Evolutionary conservation across 2,329 filamentous ascomycete genomes (phyloP).

Genomic region (Fusarium devonianum): DNA sequence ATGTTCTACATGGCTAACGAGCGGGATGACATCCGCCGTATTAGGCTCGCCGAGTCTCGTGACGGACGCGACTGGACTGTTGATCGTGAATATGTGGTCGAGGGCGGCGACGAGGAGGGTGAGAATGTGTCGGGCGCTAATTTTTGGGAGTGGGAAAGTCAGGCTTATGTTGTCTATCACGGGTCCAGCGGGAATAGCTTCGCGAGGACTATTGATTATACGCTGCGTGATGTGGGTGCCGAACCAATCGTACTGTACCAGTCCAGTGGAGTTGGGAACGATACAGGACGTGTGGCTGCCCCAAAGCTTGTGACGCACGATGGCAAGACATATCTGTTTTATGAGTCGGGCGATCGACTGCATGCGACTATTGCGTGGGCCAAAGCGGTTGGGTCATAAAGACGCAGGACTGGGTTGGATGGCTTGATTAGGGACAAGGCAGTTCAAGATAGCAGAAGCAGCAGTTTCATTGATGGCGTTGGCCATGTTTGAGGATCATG

Average conservation of each 20-base stretch:
- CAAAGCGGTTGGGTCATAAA: constrained; percentile 4
- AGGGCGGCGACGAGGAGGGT: constrained; percentile 3
- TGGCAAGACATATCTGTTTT: constrained; percentile 14
- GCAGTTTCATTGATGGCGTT: too few relatives aligned
- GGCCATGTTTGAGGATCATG: too few relatives aligned
- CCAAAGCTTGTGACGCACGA: constrained; percentile 5
- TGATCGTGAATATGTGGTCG: constrained; percentile 16
- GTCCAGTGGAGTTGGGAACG: constrained; percentile 3
- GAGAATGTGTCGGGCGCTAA: constrained; percentile 16
- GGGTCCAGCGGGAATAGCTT: constrained; percentile 8
- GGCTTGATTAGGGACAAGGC: too few relatives aligned
- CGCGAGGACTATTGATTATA: constrained; percentile 23
- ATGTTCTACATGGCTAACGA: constrained; percentile 44
- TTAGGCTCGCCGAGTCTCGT: constrained; percentile 35
- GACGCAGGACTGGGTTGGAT: too few relatives aligned
- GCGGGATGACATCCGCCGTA: constrained; percentile 33
- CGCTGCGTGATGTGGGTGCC: constrained; percentile 16
- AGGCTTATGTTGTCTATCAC: constrained; percentile 21
- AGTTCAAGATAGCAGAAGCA: too few relatives aligned
- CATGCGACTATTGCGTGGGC: constrained; percentile 18
- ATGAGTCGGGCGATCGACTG: constrained; percentile 10
- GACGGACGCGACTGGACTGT: constrained; percentile 34
- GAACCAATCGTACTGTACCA: constrained; percentile 16
- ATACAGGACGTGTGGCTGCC: constrained; percentile 12
- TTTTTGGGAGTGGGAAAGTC: constrained; percentile 20